Conservation (phyloP, 2,329 filamentous ascomycete species). For the Alternaria hordeiaustralica region DNA sequence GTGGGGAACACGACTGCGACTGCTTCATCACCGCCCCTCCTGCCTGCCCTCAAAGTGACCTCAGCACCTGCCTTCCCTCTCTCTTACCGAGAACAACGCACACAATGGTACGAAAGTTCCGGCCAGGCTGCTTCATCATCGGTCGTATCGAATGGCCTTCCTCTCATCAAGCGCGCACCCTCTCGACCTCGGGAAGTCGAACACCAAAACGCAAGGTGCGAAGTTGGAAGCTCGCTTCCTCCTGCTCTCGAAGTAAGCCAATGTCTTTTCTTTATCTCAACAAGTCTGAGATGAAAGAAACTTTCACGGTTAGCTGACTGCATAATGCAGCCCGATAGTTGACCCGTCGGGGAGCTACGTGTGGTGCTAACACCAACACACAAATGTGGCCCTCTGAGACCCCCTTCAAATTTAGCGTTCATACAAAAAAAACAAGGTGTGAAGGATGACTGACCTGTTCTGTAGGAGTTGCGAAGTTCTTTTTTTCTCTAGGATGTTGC, state of each 20-base stretch:
- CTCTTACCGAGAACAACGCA: background rate
- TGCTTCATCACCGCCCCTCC: background rate
- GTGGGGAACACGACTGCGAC: background rate
- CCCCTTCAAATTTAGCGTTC: background rate
- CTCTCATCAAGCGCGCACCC: background rate
- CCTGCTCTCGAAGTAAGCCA: background rate
- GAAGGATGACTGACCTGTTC: background rate
- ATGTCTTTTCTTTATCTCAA: background rate
- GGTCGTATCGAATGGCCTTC: background rate
- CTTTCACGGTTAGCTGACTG: background rate
- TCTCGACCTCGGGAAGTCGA: background rate
- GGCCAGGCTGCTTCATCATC: background rate
- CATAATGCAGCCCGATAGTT: background rate
- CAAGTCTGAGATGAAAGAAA: background rate
- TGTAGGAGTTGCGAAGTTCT: background rate
- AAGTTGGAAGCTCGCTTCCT: background rate
- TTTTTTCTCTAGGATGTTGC: background rate
- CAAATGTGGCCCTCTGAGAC: background rate
- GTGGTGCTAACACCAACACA: background rate
- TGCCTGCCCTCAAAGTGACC: background rate
- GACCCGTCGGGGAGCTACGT: background rate
- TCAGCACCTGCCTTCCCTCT: background rate
- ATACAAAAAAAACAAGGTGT: background rate
- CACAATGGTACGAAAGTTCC: background rate
- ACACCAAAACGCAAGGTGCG: background rate